A percentile compares a stretch with the other conserved stretches of the same genome.
phyloP scores from a whole-genome alignment of 208 protist genomes.

The Acanthamoeba sp. region DNA sequence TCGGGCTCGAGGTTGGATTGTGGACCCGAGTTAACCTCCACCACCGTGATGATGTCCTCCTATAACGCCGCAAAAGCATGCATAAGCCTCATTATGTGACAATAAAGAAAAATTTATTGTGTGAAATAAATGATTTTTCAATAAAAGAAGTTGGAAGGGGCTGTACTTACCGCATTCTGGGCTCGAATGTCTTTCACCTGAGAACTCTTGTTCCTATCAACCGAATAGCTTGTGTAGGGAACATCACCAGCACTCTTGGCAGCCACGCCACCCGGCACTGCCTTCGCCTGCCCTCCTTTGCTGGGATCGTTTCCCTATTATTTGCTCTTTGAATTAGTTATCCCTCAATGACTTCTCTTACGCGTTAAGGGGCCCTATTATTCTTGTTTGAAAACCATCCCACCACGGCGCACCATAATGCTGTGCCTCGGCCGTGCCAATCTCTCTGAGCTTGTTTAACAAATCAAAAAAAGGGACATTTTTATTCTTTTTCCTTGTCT shows the following conservation, averaged over 20 bases:
- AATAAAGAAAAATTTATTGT: not conserved
- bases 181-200: constrained; percentile 42
- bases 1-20: not conserved
- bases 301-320: constrained; percentile 62
- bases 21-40: constrained; percentile 17
- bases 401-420: no score
- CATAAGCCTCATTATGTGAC: constrained; percentile 12
- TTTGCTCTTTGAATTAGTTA: no score
- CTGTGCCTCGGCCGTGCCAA: no score
- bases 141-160: not conserved
- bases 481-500: no score
- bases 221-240: constrained; percentile 68
- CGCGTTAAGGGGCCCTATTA: no score
- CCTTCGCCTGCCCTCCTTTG: not conserved
- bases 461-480: no score
- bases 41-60: constrained; percentile 39
- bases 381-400: no score
- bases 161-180: not conserved
- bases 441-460: no score
- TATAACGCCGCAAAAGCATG: not conserved
- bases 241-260: not conserved
- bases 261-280: no score
- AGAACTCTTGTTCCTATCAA: not conserved
- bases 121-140: constrained; percentile 2
- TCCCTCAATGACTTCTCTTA: no score